These are phyloP conservation scores for Pyrus betulifolia DNA, from an alignment of 306 rosid genomes.

Conservation along the genomic window DNA sequence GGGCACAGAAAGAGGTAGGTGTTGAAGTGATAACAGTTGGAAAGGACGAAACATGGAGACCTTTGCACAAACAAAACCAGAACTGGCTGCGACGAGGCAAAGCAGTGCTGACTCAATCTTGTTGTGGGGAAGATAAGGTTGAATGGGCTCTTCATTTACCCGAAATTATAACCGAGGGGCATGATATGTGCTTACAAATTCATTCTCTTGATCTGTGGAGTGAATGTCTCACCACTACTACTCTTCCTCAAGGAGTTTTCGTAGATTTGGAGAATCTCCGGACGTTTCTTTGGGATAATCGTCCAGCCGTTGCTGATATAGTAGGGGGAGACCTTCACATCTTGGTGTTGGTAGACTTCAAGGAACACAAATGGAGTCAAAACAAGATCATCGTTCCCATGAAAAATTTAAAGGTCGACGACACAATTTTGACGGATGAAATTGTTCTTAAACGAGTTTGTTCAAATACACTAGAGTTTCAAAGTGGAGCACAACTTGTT, in stretches of 20 bases:
- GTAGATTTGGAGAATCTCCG: background rate
- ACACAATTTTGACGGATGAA: background rate
- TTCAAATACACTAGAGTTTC: too few species aligned
- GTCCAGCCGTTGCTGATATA: background rate
- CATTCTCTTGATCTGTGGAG: background rate
- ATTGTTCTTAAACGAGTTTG: background rate
- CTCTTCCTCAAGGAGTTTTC: background rate
- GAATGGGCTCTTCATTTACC: background rate
- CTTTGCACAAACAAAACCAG: background rate
- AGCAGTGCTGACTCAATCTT: too few species aligned
- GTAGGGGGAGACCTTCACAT: background rate
- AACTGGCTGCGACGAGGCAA: background rate
- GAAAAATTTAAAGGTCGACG: background rate
- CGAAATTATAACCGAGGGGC: background rate
- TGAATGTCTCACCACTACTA: background rate
- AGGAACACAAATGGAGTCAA: background rate
- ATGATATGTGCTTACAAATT: background rate
- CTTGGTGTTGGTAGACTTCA: background rate
- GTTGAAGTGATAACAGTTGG: background rate
- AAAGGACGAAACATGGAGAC: background rate
- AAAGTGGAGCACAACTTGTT: too few species aligned
- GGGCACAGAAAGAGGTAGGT: background rate
- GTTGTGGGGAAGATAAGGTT: background rate
- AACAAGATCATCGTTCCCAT: background rate
- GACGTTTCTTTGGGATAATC: background rate